A percentile compares a stretch with the other conserved stretches of the same genome.
Evolutionary conservation across 306 rosid genomes (phyloP).

Genomic region (Cucurbita argyrosperma): DNA sequence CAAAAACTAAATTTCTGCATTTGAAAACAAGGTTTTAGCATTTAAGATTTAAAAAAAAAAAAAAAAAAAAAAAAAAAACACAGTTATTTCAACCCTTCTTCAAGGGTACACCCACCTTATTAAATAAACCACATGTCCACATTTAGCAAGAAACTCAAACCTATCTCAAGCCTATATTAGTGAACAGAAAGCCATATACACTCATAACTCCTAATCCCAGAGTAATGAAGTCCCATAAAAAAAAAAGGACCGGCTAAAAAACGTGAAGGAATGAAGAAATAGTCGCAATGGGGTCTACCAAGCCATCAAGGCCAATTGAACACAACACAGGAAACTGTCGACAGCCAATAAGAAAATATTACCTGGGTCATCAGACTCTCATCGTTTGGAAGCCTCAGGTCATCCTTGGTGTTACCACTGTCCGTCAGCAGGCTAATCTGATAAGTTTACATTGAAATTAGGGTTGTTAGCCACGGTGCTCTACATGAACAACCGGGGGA

Average conservation of each 20-base stretch:
- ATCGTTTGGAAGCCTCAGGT: slow-evolving; percentile 90
- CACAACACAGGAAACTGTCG: background rate
- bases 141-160: background rate
- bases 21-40: background rate
- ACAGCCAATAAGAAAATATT: background rate
- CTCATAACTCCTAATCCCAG: background rate
- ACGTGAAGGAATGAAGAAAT: background rate
- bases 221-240: background rate
- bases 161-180: no score
- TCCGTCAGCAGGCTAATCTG: slow-evolving; percentile 96
- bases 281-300: background rate
- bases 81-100: background rate
- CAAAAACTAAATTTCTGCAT: background rate
- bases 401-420: slow-evolving; percentile 86
- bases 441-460: background rate
- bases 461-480: background rate
- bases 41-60: background rate
- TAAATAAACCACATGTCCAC: background rate
- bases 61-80: background rate
- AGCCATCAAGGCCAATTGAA: background rate
- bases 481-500: background rate
- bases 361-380: slow-evolving; percentile 77
- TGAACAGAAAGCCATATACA: no score
- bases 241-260: no score
- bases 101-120: background rate